Evolutionary conservation across 306 rosid species (phyloP).

Genomic region (Notholithocarpus densiflorus): DNA sequence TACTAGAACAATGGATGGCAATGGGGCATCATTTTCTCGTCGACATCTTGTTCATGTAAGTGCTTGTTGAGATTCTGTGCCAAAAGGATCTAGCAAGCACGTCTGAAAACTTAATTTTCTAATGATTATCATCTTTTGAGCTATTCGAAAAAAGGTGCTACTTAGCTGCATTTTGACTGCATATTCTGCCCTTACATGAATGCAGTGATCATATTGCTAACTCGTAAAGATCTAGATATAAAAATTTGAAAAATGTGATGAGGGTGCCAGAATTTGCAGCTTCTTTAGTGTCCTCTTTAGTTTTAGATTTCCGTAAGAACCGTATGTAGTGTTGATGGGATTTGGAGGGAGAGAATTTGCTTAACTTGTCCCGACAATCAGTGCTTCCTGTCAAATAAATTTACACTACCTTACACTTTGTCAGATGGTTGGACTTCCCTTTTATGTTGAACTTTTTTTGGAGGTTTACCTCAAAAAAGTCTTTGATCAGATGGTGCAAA

Average conservation of each 20-base stretch:
- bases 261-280: not conserved
- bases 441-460: not conserved
- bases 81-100: not conserved
- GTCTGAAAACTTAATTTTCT: not conserved
- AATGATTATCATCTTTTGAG: not conserved
- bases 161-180: not conserved
- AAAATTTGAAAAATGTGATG: not conserved
- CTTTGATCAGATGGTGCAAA: not conserved
- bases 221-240: not conserved
- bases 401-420: not conserved
- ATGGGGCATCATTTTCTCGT: conserved; percentile 41
- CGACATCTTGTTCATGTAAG: conserved; percentile 62
- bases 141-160: not conserved
- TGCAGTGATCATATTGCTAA: not conserved
- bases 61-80: conserved; percentile 22
- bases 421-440: not conserved
- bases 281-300: not conserved
- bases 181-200: not conserved
- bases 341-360: not conserved
- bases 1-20: conserved; percentile 39
- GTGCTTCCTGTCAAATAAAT: not conserved
- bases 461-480: not conserved
- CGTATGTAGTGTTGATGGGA: not conserved
- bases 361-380: too few relatives aligned
- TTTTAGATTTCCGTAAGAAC: not conserved